Evolutionary conservation across 768 basidiomycete species (phyloP), one percentile per base, ranked within the genome.

Genomic region (Leucosporidium creatinivorum): DNA sequence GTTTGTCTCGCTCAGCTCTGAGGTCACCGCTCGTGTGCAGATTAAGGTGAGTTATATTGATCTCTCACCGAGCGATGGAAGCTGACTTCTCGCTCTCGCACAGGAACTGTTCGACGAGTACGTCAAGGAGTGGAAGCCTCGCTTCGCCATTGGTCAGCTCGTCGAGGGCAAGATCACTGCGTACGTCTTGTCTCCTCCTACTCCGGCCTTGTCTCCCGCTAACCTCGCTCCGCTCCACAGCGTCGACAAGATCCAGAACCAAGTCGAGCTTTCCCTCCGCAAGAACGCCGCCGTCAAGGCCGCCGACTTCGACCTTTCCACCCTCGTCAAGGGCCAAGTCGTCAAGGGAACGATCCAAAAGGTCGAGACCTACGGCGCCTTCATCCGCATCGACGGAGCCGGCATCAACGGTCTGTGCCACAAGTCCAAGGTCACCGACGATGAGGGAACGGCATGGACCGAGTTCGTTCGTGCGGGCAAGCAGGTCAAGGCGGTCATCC

Each of bases 71-170:
- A n/a, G n/a, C 3, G 18, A 33, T 25, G n/a, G 31, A 61, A 63
- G 44, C 21, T 65, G 30, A 13, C 13, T 61, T 58, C 44, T 58
- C 30, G 13, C 26, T 17, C 36, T 19, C 12, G 31, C 57, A n/a
- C n/a, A 64, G 65, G 69, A 73, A 72, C 63, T 64, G 50, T 73
- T 73, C 36, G 74, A 73, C 51, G 73, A 96, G 91, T 98, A 85
- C 78, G 84, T 97, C 74, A 96, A 97, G 79, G 93, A 97, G 50
- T 99, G 94, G 94, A 88, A 93, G 79, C 80, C 83, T 31, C 84
- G 82, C 26, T 97, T 97, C 78, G 79, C 83, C 69, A 79, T 83
- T 50, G 86, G 89, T 73, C 91, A 97, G 74, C 77, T 97, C 4
- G 91, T 96, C 18, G 88, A 86, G 70, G 94, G 93, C 58, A 85